Evolutionary conservation across 805 yeast species (phyloP).

Genomic region (Candida germanica): DNA sequence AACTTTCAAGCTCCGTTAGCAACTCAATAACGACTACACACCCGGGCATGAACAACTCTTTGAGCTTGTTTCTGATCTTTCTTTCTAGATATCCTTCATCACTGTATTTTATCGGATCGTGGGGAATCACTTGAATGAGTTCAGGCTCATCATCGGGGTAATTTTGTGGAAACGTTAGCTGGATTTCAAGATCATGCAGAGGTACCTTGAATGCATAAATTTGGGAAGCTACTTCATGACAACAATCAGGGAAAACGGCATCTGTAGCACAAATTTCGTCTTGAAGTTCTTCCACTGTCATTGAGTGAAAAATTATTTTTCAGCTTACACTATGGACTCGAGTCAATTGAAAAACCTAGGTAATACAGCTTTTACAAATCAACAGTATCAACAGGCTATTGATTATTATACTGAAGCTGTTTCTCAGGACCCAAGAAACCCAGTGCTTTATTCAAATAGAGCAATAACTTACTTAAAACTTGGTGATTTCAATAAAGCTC

Average conservation of each 20-base stretch:
- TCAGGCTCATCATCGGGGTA: conserved; percentile 72
- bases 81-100: conserved; percentile 42
- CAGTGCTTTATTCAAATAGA: conserved; percentile 63
- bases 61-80: conserved; percentile 50
- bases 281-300: conserved; percentile 45
- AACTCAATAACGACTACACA: conserved; percentile 80
- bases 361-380: conserved; percentile 46
- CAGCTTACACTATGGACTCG: not conserved
- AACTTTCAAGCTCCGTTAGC: conserved; percentile 57
- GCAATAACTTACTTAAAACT: conserved; percentile 63
- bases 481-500: conserved; percentile 46
- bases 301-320: conserved; percentile 1
- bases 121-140: conserved; percentile 52
- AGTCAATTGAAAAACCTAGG: conserved; percentile 41
- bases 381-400: conserved; percentile 50
- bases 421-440: conserved; percentile 42
- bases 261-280: conserved; percentile 83
- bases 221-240: conserved; percentile 35
- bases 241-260: conserved; percentile 77
- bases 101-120: conserved; percentile 33
- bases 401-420: conserved; percentile 56
- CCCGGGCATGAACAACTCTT: conserved; percentile 52
- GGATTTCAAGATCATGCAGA: conserved; percentile 57
- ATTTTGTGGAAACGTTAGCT: conserved; percentile 63
- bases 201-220: conserved; percentile 54